Percentiles rank a stretch among this genome's conserved stretches.
phyloP scores from a whole-genome alignment of 148 eudicot species.

The Vaccinium darrowii region DNA sequence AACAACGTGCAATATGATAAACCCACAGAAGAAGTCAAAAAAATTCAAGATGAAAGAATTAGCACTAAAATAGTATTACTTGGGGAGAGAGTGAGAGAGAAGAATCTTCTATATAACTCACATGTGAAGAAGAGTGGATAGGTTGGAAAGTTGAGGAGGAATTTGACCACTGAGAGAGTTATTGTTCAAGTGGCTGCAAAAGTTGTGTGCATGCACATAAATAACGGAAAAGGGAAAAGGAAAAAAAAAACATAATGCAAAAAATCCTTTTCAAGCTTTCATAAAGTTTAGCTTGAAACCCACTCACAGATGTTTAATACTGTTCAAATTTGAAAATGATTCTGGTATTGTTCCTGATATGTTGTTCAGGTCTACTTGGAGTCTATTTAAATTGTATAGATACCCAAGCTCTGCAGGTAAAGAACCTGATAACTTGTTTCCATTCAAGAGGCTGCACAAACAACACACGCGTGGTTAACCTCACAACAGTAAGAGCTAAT shows the following conservation, averaged over 20 bases:
- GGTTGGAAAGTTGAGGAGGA: constrained; percentile 63
- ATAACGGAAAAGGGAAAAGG: background rate
- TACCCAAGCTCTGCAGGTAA: constrained; percentile 77
- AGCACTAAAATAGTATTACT: background rate
- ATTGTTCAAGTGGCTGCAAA: constrained; percentile 74
- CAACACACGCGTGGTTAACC: background rate
- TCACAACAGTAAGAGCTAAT: background rate
- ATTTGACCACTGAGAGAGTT: constrained; percentile 83
- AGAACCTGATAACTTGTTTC: constrained; percentile 73
- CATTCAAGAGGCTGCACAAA: constrained; percentile 74
- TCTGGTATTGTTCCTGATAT: constrained; percentile 73
- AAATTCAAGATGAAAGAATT: background rate
- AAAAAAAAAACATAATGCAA: background rate
- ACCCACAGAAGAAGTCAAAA: constrained; percentile 13
- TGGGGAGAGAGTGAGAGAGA: constrained; percentile 1
- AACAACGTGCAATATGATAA: constrained; percentile 3
- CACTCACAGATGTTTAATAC: constrained; percentile 68
- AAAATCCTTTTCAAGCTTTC: background rate
- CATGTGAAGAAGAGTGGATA: constrained; percentile 71
- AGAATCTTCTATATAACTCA: constrained; percentile 40
- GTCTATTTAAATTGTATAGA: constrained; percentile 54
- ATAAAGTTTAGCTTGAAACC: constrained; percentile 8
- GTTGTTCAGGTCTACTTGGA: constrained; percentile 74
- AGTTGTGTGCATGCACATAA: background rate
- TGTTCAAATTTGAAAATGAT: constrained; percentile 64